These are phyloP conservation scores for Dactylellina haptotyla DNA, from an alignment of 2,329 filamentous ascomycete species.

Conservation along the genomic window DNA sequence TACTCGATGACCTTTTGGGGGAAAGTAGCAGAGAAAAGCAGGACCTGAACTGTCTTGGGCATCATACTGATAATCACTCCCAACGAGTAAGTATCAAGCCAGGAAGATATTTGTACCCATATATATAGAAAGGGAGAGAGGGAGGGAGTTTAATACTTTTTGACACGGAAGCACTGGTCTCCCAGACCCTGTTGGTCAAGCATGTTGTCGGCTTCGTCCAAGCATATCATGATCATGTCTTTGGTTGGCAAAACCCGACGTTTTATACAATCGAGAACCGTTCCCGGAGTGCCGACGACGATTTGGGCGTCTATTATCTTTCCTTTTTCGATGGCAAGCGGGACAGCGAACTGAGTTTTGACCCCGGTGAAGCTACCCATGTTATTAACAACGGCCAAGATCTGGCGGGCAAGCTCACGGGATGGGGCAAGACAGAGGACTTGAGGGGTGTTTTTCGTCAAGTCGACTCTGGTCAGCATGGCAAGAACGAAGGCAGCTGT, in stretches of 20 bases:
- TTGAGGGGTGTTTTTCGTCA: conserved; percentile 74
- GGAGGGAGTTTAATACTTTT: conserved; percentile 69
- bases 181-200: conserved; percentile 93
- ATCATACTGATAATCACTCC: conserved; percentile 69
- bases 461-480: conserved; percentile 85
- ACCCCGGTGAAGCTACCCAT: conserved; percentile 84
- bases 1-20: conserved; percentile 86
- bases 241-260: conserved; percentile 77
- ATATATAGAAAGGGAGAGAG: neutral
- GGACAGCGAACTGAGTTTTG: conserved; percentile 82
- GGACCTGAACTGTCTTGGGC: conserved; percentile 79
- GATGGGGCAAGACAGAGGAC: conserved; percentile 90
- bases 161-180: conserved; percentile 92
- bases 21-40: conserved; percentile 95
- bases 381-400: conserved; percentile 80
- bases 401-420: conserved; percentile 93
- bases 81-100: neutral
- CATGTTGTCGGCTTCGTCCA: conserved; percentile 99
- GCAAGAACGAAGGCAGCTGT: conserved; percentile 96
- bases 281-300: conserved; percentile 92
- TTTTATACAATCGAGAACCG: conserved; percentile 85
- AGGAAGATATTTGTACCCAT: conserved; percentile 1
- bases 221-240: conserved; percentile 81
- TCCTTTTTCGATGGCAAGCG: conserved; percentile 76
- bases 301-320: conserved; percentile 78